Evolutionary conservation across 177 flowering plant genomes (phyloP).

Genomic region (Vitis hybrid): DNA sequence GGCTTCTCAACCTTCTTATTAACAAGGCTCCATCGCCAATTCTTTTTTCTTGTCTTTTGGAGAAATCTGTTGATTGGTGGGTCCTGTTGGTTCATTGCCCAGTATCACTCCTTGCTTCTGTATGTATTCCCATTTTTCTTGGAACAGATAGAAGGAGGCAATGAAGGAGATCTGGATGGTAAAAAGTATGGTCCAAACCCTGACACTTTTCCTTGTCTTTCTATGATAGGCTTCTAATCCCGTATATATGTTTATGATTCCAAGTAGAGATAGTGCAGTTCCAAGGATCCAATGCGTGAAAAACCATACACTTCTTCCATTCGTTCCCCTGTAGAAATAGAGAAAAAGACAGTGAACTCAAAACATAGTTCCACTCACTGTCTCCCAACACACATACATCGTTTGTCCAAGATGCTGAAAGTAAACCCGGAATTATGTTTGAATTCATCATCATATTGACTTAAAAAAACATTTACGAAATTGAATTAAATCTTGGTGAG

Average conservation of each 20-base stretch:
- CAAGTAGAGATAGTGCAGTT: constrained; percentile 51
- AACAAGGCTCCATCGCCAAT: constrained; percentile 13
- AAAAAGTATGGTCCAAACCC: constrained; percentile 57
- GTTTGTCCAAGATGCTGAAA: background rate
- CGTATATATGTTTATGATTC: constrained; percentile 62
- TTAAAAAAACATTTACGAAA: too few relatives aligned
- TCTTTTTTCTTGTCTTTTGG: constrained; percentile 18
- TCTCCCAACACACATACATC: background rate
- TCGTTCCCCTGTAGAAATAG: constrained; percentile 47
- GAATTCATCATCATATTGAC: too few relatives aligned
- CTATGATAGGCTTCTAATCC: constrained; percentile 65
- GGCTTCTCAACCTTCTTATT: constrained; percentile 7
- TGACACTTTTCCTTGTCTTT: constrained; percentile 47
- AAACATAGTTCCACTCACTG: background rate
- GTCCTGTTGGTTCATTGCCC: constrained; percentile 29
- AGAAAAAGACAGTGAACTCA: background rate
- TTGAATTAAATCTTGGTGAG: too few relatives aligned
- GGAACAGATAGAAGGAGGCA: constrained; percentile 59
- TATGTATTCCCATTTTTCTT: constrained; percentile 75
- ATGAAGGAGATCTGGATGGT: constrained; percentile 46
- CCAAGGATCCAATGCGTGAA: constrained; percentile 74
- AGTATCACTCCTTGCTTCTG: constrained; percentile 52
- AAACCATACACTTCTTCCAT: constrained; percentile 66
- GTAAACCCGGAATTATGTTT: background rate
- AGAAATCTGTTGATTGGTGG: constrained; percentile 18